Evolutionary conservation across 169 alveolate species (phyloP).

Genomic region (Eimeria praecox): DNA sequence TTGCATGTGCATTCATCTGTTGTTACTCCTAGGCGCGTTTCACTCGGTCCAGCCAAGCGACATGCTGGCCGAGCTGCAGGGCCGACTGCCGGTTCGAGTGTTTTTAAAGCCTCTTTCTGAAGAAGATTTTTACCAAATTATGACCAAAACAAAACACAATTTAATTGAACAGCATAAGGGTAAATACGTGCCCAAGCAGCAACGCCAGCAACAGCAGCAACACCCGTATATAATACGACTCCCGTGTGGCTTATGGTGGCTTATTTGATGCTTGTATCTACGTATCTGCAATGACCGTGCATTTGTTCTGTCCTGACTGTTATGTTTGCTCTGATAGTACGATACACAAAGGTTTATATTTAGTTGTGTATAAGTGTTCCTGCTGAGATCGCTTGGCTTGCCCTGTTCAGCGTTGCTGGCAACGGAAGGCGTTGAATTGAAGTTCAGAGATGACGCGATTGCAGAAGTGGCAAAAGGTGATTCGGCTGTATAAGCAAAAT

Average conservation of each 20-base stretch:
- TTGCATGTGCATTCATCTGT: neutral
- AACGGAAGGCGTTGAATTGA: conserved; percentile 90
- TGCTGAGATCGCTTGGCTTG: neutral
- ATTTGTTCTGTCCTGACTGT: too few relatives aligned
- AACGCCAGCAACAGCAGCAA: neutral
- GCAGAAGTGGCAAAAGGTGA: conserved; percentile 83
- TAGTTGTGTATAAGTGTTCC: neutral
- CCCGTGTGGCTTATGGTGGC: neutral
- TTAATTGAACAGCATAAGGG: conserved; percentile 88
- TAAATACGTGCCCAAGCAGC: neutral
- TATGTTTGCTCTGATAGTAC: too few relatives aligned
- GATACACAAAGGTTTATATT: too few relatives aligned
- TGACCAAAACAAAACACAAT: conserved; percentile 90
- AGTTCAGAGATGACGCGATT: conserved; percentile 83
- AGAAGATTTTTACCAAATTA: conserved; percentile 89
- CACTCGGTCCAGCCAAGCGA: conserved; percentile 93
- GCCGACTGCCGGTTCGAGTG: conserved; percentile 94
- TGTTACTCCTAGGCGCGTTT: conserved; percentile 90
- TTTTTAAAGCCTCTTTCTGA: conserved; percentile 88
- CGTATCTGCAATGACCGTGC: too few relatives aligned
- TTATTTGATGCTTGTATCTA: neutral
- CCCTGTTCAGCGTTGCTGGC: conserved; percentile 86
- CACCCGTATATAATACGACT: too few relatives aligned
- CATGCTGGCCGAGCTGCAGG: conserved; percentile 94
- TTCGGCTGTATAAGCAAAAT: neutral